Conservation (phyloP, 805 yeast genomes). For the Starmerella sirachaensis region DNA sequence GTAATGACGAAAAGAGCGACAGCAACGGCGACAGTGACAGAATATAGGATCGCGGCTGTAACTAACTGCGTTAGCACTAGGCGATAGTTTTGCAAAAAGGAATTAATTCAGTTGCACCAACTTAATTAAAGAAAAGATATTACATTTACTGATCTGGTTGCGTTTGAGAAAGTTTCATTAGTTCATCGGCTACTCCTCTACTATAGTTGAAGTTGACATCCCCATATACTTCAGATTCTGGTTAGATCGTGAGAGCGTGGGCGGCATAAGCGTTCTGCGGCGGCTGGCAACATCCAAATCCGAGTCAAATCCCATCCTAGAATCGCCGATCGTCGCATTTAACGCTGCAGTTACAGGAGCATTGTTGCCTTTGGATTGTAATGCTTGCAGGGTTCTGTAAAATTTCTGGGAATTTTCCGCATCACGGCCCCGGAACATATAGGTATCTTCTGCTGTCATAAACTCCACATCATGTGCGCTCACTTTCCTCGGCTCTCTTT, state of each 20-base stretch:
- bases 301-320: not conserved
- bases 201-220: constrained; percentile 15
- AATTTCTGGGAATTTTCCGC: constrained; percentile 18
- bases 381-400: constrained; percentile 14
- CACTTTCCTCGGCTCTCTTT: constrained; percentile 19
- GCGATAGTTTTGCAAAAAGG: no score
- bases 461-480: constrained; percentile 23
- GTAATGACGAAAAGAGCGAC: no score
- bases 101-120: no score
- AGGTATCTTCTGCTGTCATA: constrained; percentile 18
- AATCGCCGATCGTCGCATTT: no score
- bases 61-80: no score
- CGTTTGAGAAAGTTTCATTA: not conserved
- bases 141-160: no score
- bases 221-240: constrained; percentile 12
- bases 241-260: constrained; percentile 14
- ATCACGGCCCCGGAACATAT: constrained; percentile 23
- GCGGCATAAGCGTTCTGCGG: constrained; percentile 19
- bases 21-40: no score
- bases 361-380: constrained; percentile 14
- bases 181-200: constrained; percentile 20
- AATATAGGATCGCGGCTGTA: no score
- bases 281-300: constrained; percentile 5
- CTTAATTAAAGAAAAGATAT: no score
- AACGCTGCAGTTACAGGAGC: constrained; percentile 5